These are phyloP conservation scores for Metschnikowia baotianmanensis DNA, from an alignment of 805 yeast genomes.

Conservation along the genomic window DNA sequence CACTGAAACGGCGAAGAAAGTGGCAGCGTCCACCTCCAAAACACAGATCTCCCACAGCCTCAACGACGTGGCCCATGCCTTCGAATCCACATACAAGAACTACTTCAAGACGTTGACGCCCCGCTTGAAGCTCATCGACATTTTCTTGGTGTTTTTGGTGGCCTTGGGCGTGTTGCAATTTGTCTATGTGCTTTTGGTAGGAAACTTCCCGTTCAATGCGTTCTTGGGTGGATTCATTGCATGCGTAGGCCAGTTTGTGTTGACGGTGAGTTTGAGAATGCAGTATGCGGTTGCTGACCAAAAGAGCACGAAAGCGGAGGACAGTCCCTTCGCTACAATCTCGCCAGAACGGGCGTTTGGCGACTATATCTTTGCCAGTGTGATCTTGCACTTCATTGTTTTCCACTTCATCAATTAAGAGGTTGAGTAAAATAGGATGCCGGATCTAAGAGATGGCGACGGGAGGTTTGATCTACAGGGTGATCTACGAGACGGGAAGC, in stretches of 20 bases:
- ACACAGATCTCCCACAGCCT: conserved; percentile 15
- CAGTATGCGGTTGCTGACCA: conserved; percentile 43
- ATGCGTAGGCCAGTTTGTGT: conserved; percentile 94
- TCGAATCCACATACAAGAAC: conserved; percentile 34
- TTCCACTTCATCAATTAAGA: conserved; percentile 85
- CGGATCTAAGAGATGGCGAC: too few species aligned
- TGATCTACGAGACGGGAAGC: too few species aligned
- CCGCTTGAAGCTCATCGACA: conserved; percentile 66
- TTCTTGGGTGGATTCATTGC: conserved; percentile 89
- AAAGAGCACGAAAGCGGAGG: conserved; percentile 2
- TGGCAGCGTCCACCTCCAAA: conserved; percentile 11
- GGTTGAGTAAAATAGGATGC: background rate
- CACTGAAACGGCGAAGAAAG: conserved; percentile 8
- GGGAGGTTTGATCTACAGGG: too few species aligned
- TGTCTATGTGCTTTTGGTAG: conserved; percentile 68
- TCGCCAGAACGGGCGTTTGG: conserved; percentile 67
- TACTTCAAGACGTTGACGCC: conserved; percentile 39
- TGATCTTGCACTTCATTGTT: conserved; percentile 84
- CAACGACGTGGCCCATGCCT: conserved; percentile 28
- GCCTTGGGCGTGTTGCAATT: conserved; percentile 76
- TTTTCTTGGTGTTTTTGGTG: conserved; percentile 73
- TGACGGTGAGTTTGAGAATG: conserved; percentile 77
- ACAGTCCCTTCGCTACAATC: conserved; percentile 15
- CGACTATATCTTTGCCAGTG: conserved; percentile 83
- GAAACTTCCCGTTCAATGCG: conserved; percentile 96